These are phyloP conservation scores for Eragrostis tef DNA, from an alignment of 202 grass and related monocot genomes.

Conservation along the genomic window DNA sequence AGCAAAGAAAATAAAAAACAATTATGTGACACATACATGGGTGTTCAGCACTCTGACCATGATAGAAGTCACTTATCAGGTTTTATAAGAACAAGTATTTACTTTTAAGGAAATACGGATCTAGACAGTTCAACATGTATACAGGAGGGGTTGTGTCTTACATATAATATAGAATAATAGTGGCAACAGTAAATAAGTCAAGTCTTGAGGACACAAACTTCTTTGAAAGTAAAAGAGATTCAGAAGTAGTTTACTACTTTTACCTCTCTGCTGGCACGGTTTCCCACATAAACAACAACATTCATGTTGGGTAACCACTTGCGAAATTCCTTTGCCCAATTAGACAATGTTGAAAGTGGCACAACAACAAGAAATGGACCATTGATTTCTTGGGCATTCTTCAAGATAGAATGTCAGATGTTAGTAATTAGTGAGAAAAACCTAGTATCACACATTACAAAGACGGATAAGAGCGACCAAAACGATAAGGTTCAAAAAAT, in stretches of 20 bases:
- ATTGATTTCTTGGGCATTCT: conserved; percentile 98
- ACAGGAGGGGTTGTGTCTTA: not conserved
- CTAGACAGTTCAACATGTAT: conserved; percentile 11
- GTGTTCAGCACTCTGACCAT: too few relatives aligned
- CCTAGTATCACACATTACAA: conserved; percentile 19
- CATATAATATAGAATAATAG: not conserved
- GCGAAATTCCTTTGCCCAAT: conserved; percentile 96
- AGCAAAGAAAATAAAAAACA: too few relatives aligned
- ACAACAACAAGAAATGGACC: conserved; percentile 98
- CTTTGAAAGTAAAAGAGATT: conserved; percentile 17
- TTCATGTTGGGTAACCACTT: conserved; percentile 98
- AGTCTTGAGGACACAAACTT: conserved; percentile 9
- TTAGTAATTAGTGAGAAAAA: conserved; percentile 29
- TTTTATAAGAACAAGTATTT: too few relatives aligned
- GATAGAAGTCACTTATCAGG: too few relatives aligned
- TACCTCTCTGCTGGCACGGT: conserved; percentile 99
- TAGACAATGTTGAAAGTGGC: conserved; percentile 92
- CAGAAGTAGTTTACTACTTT: conserved; percentile 25
- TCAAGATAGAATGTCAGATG: conserved; percentile 35
- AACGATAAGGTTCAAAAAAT: not conserved
- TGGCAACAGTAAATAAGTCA: not conserved
- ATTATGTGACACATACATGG: not conserved
- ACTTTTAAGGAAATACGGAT: not conserved
- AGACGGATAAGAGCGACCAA: conserved; percentile 4
- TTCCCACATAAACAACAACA: conserved; percentile 95